Percentiles rank a stretch among this genome's conserved stretches.
phyloP scores from a whole-genome alignment of 2,329 filamentous ascomycete genomes.

The Pseudogymnoascus sp. region DNA sequence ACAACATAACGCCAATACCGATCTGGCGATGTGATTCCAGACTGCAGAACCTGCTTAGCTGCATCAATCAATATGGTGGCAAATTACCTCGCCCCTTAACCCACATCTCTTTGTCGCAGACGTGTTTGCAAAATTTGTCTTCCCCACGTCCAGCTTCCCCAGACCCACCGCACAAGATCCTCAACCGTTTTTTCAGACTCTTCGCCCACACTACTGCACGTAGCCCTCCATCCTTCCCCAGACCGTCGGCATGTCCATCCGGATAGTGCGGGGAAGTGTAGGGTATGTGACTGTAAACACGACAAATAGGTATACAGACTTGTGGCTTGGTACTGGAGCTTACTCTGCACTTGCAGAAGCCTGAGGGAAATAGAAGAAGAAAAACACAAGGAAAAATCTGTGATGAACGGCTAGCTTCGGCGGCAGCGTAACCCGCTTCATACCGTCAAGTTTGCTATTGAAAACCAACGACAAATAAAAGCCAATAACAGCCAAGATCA shows the following conservation, averaged over 20 bases:
- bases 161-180: neutral
- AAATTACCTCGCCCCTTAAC: slow-evolving; percentile 4
- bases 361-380: neutral
- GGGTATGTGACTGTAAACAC: neutral
- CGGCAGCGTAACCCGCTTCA: neutral
- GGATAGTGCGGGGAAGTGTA: neutral
- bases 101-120: neutral
- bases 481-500: neutral
- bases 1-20: neutral
- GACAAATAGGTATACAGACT: neutral
- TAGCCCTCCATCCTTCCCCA: neutral
- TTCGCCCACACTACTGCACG: neutral
- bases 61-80: slow-evolving; percentile 3
- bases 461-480: neutral
- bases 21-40: neutral
- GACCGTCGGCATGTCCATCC: neutral
- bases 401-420: neutral
- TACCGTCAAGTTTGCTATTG: neutral
- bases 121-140: neutral
- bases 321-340: neutral
- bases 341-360: neutral
- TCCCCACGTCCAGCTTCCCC: neutral
- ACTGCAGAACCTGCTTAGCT: neutral
- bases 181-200: neutral
- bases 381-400: neutral